Evolutionary conservation across 2,329 filamentous ascomycete genomes (phyloP).

Genomic region (Diaporthe vaccinii): DNA sequence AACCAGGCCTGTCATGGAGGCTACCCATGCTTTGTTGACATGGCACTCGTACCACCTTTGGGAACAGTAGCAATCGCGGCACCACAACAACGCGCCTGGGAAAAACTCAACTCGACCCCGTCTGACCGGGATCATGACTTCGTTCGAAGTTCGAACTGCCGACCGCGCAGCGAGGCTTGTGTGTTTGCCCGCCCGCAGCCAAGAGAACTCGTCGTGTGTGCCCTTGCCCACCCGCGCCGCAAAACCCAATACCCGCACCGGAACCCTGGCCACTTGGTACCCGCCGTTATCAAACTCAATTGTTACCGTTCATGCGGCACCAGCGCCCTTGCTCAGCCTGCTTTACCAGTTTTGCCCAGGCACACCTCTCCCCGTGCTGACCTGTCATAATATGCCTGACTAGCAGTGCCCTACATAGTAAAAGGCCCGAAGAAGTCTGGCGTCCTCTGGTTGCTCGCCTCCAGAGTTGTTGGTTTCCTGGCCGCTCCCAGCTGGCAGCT

Average conservation of each 20-base stretch:
- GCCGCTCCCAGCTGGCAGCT: background rate
- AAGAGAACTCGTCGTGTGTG: background rate
- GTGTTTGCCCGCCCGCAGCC: conserved; percentile 10
- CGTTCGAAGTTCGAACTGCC: background rate
- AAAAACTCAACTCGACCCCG: background rate
- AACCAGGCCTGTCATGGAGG: background rate
- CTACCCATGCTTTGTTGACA: conserved; percentile 13
- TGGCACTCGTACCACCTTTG: background rate
- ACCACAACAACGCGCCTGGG: conserved; percentile 8
- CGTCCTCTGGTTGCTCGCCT: background rate
- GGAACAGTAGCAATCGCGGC: conserved; percentile 1
- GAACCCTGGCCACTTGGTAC: background rate
- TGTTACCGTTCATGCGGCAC: conserved; percentile 25
- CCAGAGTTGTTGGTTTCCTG: background rate
- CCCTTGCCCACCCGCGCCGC: background rate
- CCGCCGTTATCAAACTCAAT: conserved; percentile 34
- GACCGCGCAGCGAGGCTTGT: background rate
- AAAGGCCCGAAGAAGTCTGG: background rate
- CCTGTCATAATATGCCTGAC: conserved; percentile 11
- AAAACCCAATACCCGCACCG: background rate
- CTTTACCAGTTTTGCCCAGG: background rate
- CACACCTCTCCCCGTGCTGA: background rate
- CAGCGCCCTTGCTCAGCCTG: conserved; percentile 17
- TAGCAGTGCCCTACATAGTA: background rate
- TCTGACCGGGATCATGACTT: conserved; percentile 19